Evolutionary conservation across 768 basidiomycete genomes (phyloP).

Genomic region (Plicaturopsis crispa): DNA sequence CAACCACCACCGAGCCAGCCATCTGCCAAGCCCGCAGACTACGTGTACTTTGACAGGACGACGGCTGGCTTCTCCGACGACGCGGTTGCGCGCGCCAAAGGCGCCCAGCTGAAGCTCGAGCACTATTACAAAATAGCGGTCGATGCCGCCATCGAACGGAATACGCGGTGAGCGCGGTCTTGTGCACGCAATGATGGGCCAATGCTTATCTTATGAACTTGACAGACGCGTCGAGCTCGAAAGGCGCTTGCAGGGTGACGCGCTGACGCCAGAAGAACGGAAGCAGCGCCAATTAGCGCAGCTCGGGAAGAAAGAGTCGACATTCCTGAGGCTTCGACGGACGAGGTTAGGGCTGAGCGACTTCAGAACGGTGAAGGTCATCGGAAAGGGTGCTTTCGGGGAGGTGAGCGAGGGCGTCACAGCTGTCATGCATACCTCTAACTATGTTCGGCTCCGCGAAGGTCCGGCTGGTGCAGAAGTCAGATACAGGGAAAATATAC

Average conservation of each 20-base stretch:
- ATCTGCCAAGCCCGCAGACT: slow-evolving; percentile 47
- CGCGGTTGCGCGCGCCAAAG: slow-evolving; percentile 76
- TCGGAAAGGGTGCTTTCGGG: slow-evolving; percentile 98
- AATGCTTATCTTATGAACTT: slow-evolving; percentile 4
- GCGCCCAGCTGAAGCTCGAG: slow-evolving; percentile 92
- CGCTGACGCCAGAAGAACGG: slow-evolving; percentile 70
- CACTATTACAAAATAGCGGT: slow-evolving; percentile 97
- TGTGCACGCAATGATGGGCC: slow-evolving; percentile 1
- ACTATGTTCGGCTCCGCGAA: slow-evolving; percentile 12
- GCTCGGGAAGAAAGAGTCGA: slow-evolving; percentile 82
- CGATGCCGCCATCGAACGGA: slow-evolving; percentile 90
- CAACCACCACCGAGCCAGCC: slow-evolving; percentile 6
- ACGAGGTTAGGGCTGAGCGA: slow-evolving; percentile 89
- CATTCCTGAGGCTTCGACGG: slow-evolving; percentile 78
- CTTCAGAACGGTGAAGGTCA: slow-evolving; percentile 96
- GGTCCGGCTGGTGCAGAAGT: slow-evolving; percentile 93
- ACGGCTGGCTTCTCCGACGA: slow-evolving; percentile 72
- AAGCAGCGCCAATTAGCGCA: slow-evolving; percentile 79
- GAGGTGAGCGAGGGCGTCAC: slow-evolving; percentile 48
- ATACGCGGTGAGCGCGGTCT: slow-evolving; percentile 56
- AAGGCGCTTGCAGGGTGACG: slow-evolving; percentile 64
- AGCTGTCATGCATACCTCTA: background rate
- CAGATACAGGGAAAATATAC: slow-evolving; percentile 95
- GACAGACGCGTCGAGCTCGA: slow-evolving; percentile 83
- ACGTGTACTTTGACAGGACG: slow-evolving; percentile 88